Evolutionary conservation across 208 protist genomes (phyloP).

Genomic region (Histomonas meleagridis): DNA sequence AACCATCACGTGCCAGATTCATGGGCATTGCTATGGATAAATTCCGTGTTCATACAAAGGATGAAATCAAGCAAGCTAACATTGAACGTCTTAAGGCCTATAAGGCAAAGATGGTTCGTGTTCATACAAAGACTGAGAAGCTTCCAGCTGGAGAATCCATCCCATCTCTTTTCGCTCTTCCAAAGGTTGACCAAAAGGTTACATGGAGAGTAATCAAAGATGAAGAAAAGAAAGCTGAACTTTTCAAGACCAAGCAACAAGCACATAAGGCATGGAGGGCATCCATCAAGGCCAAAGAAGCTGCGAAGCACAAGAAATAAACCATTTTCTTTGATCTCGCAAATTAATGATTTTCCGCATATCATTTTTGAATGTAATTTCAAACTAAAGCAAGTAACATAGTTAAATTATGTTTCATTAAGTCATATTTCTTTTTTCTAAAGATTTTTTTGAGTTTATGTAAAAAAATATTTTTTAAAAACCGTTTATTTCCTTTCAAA

Average conservation of each 20-base stretch:
- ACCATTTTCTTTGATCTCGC: too few relatives aligned
- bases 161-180: neutral
- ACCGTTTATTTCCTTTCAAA: neutral
- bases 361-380: too few relatives aligned
- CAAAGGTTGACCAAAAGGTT: neutral
- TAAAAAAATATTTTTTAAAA: neutral
- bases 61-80: neutral
- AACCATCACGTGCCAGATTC: slow-evolving; percentile 12
- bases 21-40: slow-evolving; percentile 15
- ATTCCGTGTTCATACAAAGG: neutral
- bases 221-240: neutral
- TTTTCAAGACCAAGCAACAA: neutral
- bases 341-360: too few relatives aligned
- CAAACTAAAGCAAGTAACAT: too few relatives aligned
- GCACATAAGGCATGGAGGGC: neutral
- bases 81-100: neutral
- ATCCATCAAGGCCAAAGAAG: neutral
- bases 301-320: slow-evolving; percentile 17
- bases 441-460: too few relatives aligned
- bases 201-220: neutral
- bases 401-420: too few relatives aligned
- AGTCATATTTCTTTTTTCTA: too few relatives aligned
- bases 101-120: neutral
- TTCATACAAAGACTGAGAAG: neutral
- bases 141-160: neutral